These are phyloP conservation scores for Haplosporangium gracile DNA, from an alignment of 192 early-diverging fungal genomes.

Conservation along the genomic window DNA sequence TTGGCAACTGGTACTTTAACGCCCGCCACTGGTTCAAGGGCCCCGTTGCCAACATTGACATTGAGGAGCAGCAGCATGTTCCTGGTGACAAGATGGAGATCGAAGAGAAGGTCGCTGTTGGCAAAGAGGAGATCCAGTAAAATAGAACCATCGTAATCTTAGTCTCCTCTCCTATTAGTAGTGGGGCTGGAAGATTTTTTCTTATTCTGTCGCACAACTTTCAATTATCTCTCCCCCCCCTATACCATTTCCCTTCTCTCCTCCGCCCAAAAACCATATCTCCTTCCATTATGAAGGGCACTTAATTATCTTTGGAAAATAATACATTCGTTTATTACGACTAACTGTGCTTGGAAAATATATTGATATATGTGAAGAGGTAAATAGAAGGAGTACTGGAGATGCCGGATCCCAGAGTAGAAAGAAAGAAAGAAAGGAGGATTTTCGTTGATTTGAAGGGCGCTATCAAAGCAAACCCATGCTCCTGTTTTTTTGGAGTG, in stretches of 20 bases:
- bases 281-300: not conserved
- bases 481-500: not conserved
- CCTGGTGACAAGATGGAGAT: conserved; percentile 14
- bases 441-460: not conserved
- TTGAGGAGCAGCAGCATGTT: conserved; percentile 30
- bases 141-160: not conserved
- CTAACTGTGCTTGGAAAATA: not conserved
- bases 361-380: not conserved
- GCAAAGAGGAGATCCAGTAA: conserved; percentile 13
- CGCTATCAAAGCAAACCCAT: conserved; percentile 17
- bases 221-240: not conserved
- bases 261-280: not conserved
- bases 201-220: not conserved
- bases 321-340: not conserved
- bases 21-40: conserved; percentile 60
- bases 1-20: conserved; percentile 57
- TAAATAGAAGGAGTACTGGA: not conserved
- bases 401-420: conserved; percentile 8
- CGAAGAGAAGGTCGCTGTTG: not conserved
- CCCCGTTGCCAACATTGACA: conserved; percentile 54
- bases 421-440: not conserved
- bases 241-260: not conserved
- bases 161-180: not conserved
- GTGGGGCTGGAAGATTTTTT: not conserved
- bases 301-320: not conserved